phyloP scores from a whole-genome alignment of 768 basidiomycete species.

The Cyclocybe cylindracea region DNA sequence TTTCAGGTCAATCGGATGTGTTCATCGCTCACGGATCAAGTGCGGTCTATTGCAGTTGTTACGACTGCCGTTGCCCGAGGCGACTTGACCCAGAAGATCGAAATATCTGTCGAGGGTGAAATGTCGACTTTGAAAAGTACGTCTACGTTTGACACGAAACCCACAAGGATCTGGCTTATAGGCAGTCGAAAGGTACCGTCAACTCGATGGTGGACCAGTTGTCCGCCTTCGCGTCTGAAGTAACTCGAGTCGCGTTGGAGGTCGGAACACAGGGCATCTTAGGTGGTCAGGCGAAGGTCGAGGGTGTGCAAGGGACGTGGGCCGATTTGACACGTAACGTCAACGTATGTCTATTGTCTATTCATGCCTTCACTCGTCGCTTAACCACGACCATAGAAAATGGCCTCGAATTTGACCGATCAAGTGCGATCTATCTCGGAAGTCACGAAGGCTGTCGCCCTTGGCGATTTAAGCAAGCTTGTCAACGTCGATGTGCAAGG shows the following conservation, averaged over 20 bases:
- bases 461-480: conserved; percentile 79
- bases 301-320: conserved; percentile 94
- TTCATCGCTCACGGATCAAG: conserved; percentile 76
- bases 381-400: conserved; percentile 52
- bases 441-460: conserved; percentile 84
- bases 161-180: not conserved
- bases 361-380: not conserved
- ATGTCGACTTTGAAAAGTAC: conserved; percentile 76
- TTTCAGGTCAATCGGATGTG: conserved; percentile 78
- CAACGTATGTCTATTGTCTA: conserved; percentile 56
- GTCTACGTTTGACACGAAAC: conserved; percentile 10
- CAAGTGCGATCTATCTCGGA: conserved; percentile 93
- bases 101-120: conserved; percentile 84
- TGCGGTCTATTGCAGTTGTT: conserved; percentile 81
- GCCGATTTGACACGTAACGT: conserved; percentile 87
- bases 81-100: conserved; percentile 90
- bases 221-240: conserved; percentile 83
- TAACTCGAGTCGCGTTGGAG: conserved; percentile 82
- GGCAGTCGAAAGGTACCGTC: conserved; percentile 53
- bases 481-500: conserved; percentile 94
- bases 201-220: conserved; percentile 96
- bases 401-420: conserved; percentile 83
- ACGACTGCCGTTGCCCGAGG: conserved; percentile 91
- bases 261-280: conserved; percentile 91
- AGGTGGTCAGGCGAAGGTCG: conserved; percentile 88